These are phyloP conservation scores for Apiospora kogelbergensis DNA, from an alignment of 2,329 filamentous ascomycete genomes.

Conservation along the genomic window DNA sequence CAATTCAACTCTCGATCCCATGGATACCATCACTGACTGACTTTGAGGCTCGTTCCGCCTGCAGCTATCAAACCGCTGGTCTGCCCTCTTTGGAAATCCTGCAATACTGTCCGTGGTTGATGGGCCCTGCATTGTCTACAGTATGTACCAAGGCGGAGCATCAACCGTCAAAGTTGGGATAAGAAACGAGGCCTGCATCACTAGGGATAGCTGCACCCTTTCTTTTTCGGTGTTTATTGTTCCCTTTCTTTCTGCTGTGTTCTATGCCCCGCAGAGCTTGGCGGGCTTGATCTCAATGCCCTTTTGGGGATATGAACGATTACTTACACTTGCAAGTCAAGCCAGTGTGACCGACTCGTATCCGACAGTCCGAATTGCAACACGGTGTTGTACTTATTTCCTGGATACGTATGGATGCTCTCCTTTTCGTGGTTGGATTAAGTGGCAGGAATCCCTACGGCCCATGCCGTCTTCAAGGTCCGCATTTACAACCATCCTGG, in stretches of 20 bases:
- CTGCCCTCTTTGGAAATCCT: background rate
- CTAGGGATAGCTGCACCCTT: background rate
- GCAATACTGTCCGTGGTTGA: background rate
- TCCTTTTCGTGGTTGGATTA: background rate
- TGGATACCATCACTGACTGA: background rate
- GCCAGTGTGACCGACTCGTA: background rate
- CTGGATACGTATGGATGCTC: too few species aligned
- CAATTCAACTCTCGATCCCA: background rate
- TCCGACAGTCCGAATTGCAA: background rate
- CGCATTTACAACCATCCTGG: too few species aligned
- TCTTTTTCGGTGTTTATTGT: background rate
- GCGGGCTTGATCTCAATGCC: too few species aligned
- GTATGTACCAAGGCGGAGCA: too few species aligned
- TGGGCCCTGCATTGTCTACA: background rate
- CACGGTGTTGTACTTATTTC: background rate
- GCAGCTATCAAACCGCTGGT: background rate
- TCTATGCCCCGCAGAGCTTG: background rate
- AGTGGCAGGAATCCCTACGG: background rate
- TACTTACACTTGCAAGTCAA: background rate
- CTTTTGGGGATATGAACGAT: background rate
- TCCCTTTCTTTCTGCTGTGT: background rate
- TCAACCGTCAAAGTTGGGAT: background rate
- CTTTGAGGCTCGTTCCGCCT: background rate
- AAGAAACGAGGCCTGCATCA: background rate
- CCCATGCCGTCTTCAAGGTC: too few species aligned